Evolutionary conservation across 1,284 basidiomycete genomes (phyloP).

Genomic region (Termitomyces sp.): DNA sequence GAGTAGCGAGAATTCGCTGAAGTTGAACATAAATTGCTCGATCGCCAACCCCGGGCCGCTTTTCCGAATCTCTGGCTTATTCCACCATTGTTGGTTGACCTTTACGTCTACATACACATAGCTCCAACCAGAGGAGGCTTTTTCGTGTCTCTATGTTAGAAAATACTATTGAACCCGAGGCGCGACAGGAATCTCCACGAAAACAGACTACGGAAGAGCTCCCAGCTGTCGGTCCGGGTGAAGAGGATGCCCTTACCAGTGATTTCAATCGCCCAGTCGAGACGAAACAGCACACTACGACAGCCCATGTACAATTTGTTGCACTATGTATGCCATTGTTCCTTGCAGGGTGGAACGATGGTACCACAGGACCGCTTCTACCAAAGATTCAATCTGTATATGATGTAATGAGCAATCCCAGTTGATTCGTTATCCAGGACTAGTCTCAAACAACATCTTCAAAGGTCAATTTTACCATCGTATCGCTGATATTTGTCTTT

Average conservation of each 20-base stretch:
- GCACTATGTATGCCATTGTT: slow-evolving; percentile 33
- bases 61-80: too few relatives aligned
- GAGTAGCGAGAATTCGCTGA: too few relatives aligned
- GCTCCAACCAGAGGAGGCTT: neutral
- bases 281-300: slow-evolving; percentile 14
- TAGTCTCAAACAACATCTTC: neutral
- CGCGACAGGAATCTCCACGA: slow-evolving; percentile 5
- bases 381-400: slow-evolving; percentile 53
- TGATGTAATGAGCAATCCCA: slow-evolving; percentile 29
- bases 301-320: slow-evolving; percentile 26
- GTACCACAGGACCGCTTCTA: slow-evolving; percentile 48
- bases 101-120: neutral
- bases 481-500: slow-evolving; percentile 45
- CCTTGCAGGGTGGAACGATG: slow-evolving; percentile 55
- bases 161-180: slow-evolving; percentile 6
- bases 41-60: neutral
- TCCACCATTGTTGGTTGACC: neutral
- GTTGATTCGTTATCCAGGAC: neutral
- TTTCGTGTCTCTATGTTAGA: slow-evolving; percentile 2
- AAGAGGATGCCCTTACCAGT: neutral
- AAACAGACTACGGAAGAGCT: slow-evolving; percentile 11
- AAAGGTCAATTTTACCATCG: slow-evolving; percentile 23
- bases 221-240: neutral
- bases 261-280: neutral
- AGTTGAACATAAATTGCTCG: too few relatives aligned